Percentiles rank a stretch among this genome's conserved stretches.
Conservation (phyloP, 306 rosid genomes). For the Cicer bijugum region DNA sequence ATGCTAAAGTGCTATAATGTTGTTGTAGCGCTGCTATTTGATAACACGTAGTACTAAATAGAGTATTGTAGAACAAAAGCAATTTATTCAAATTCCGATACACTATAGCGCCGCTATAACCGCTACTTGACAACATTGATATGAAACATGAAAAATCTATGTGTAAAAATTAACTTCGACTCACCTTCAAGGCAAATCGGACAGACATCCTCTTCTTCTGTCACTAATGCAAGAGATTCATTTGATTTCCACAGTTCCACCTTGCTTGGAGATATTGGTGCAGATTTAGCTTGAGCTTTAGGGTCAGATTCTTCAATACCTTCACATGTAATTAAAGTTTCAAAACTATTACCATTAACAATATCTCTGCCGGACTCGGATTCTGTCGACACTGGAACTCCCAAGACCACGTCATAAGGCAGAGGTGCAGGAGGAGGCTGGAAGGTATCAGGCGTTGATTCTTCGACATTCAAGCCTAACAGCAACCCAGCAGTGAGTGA, state of each 20-base stretch:
- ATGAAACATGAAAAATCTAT: conserved; percentile 29
- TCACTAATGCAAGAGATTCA: conserved; percentile 41
- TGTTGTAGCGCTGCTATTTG: background rate
- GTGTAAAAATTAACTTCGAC: conserved; percentile 14
- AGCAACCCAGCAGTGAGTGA: conserved; percentile 62
- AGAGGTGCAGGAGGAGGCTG: conserved; percentile 81
- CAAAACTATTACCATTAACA: conserved; percentile 58
- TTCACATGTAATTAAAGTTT: conserved; percentile 57
- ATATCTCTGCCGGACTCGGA: conserved; percentile 61
- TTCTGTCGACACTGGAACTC: conserved; percentile 58
- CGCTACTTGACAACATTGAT: background rate
- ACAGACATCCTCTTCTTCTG: conserved; percentile 81
- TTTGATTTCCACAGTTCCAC: conserved; percentile 52
- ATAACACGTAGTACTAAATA: background rate
- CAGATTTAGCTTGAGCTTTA: conserved; percentile 56
- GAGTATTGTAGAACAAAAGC: background rate
- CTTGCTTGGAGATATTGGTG: conserved; percentile 52
- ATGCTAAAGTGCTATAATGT: background rate
- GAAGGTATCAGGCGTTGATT: conserved; percentile 73
- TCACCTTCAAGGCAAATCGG: conserved; percentile 91
- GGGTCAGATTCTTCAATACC: conserved; percentile 62
- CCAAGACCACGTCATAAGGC: conserved; percentile 71
- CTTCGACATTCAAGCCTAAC: conserved; percentile 57
- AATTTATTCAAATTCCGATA: background rate
- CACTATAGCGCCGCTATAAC: background rate